phyloP scores from a whole-genome alignment of 2,329 filamentous ascomycete species.

The Dothideomycetes sp. region DNA sequence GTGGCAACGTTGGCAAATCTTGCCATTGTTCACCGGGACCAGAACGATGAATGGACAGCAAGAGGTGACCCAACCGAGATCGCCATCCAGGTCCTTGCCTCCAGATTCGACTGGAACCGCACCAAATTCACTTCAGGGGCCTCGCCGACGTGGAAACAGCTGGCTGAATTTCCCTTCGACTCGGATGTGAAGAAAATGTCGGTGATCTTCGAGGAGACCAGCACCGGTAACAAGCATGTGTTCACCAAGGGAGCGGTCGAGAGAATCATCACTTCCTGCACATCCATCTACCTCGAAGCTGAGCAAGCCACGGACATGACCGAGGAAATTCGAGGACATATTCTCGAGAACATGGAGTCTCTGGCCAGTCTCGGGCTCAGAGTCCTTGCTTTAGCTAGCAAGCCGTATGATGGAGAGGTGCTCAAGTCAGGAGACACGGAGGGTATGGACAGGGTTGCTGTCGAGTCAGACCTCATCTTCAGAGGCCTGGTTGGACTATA shows the following conservation, averaged over 20 bases:
- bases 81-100: constrained; percentile 63
- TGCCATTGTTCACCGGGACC: constrained; percentile 46
- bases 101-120: constrained; percentile 52
- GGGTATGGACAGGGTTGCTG: constrained; percentile 43
- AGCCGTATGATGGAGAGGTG: constrained; percentile 27
- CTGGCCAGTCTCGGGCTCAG: constrained; percentile 56
- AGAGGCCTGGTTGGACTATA: constrained; percentile 79
- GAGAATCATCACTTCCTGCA: constrained; percentile 54
- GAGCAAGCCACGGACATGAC: constrained; percentile 34
- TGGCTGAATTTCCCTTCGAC: constrained; percentile 63
- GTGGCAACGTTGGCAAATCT: constrained; percentile 56
- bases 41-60: constrained; percentile 49
- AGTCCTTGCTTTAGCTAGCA: constrained; percentile 54
- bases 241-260: constrained; percentile 62
- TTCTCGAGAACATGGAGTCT: constrained; percentile 57
- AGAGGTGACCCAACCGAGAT: constrained; percentile 62
- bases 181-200: constrained; percentile 69
- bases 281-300: constrained; percentile 33
- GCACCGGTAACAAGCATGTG: constrained; percentile 26
- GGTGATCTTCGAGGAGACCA: constrained; percentile 47
- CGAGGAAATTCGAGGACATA: constrained; percentile 39
- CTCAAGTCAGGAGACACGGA: constrained; percentile 23
- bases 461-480: constrained; percentile 61
- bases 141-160: constrained; percentile 42
- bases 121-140: constrained; percentile 40